A percentile compares a stretch with the other conserved stretches of the same genome.
Conservation (phyloP, 148 eudicot species). For the Silene conica region DNA sequence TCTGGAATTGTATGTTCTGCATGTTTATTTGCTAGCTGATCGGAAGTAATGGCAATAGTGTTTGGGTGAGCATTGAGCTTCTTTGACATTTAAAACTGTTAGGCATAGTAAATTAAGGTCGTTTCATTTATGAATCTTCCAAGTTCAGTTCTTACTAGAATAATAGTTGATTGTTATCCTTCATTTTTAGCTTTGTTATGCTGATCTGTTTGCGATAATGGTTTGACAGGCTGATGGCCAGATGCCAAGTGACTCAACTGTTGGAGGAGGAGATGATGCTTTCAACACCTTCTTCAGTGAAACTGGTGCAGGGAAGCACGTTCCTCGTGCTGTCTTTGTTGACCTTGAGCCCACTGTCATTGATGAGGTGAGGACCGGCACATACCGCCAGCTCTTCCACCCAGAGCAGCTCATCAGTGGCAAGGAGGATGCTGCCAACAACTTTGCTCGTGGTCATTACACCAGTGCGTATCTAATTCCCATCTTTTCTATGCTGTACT, state of each 20-base stretch:
- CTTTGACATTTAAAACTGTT: too few species aligned
- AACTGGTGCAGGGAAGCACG: slow-evolving; percentile 20
- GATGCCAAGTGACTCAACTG: slow-evolving; percentile 35
- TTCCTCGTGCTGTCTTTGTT: slow-evolving; percentile 46
- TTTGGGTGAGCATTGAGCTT: too few species aligned
- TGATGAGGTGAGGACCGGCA: slow-evolving; percentile 58
- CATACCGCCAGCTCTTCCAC: slow-evolving; percentile 52
- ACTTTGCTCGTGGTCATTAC: slow-evolving; percentile 62
- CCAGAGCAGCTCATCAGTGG: slow-evolving; percentile 59
- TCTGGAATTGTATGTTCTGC: too few species aligned
- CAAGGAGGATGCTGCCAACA: slow-evolving; percentile 61
- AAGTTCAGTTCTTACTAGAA: too few species aligned
- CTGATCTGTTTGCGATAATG: neutral
- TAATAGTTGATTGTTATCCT: neutral
- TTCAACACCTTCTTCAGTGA: slow-evolving; percentile 20
- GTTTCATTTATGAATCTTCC: too few species aligned
- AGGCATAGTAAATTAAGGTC: too few species aligned
- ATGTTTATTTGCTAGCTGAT: too few species aligned
- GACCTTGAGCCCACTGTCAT: slow-evolving; percentile 65
- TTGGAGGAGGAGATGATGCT: slow-evolving; percentile 14
- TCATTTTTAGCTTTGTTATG: neutral
- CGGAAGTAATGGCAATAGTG: too few species aligned
- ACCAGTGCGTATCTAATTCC: slow-evolving; percentile 20
- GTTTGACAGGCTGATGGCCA: slow-evolving; percentile 52
- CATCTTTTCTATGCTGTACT: too few species aligned